Percentiles rank a stretch among this genome's conserved stretches.
These are phyloP conservation scores for Dipteronia sinensis DNA, from an alignment of 345 rosid genomes.

Conservation along the genomic window DNA sequence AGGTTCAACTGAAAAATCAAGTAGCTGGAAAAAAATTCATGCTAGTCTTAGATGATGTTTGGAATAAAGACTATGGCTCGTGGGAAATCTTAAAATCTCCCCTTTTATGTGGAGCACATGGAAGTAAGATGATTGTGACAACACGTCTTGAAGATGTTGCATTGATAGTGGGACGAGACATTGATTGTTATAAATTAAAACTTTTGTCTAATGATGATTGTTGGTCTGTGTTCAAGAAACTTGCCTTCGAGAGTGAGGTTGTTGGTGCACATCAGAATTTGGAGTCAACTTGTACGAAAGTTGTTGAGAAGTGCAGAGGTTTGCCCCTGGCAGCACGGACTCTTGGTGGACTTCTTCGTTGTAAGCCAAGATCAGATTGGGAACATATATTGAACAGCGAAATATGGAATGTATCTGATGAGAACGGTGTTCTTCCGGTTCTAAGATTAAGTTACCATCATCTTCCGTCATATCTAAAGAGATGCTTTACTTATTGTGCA, in stretches of 20 bases:
- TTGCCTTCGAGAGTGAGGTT: not conserved
- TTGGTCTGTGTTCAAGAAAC: constrained; percentile 14
- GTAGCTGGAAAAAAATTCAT: not conserved
- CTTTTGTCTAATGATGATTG: constrained; percentile 17
- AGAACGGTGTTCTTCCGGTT: not conserved
- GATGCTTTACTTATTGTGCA: constrained; percentile 22
- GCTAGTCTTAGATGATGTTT: not conserved
- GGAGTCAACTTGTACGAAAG: not conserved
- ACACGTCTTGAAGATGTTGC: not conserved
- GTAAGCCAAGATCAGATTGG: not conserved
- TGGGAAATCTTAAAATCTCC: not conserved
- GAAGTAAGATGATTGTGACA: not conserved
- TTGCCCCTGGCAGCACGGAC: constrained; percentile 20
- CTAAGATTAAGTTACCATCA: not conserved
- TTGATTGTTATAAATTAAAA: not conserved
- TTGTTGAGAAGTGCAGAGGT: constrained; percentile 16
- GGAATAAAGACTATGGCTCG: not conserved
- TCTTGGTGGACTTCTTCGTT: constrained; percentile 22
- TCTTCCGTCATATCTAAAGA: constrained; percentile 16
- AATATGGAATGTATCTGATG: not conserved
- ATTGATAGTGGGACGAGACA: not conserved
- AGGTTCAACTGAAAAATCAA: not conserved
- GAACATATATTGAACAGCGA: constrained; percentile 9
- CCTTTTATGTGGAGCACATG: not conserved
- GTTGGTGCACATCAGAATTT: not conserved